A percentile compares a stretch with the other conserved stretches of the same genome.
phyloP scores from a whole-genome alignment of 805 yeast genomes.

The Ogataea naganishii region DNA sequence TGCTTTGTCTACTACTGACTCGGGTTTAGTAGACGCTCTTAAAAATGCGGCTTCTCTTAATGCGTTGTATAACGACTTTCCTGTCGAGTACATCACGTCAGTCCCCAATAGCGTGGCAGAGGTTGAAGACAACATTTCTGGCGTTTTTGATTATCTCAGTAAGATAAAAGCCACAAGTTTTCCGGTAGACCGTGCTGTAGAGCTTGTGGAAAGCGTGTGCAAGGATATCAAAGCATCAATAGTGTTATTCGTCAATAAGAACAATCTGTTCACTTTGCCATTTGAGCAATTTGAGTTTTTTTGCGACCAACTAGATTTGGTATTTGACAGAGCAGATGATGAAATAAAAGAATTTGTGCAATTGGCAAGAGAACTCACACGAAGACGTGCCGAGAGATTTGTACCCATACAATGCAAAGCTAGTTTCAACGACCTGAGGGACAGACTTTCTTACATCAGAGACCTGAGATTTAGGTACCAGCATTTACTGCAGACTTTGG shows the following conservation, averaged over 20 bases:
- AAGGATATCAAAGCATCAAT: conserved; percentile 43
- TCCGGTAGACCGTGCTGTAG: conserved; percentile 56
- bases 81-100: conserved; percentile 48
- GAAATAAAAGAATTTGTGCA: conserved; percentile 55
- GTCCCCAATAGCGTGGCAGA: conserved; percentile 35
- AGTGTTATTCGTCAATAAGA: conserved; percentile 24
- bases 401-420: conserved; percentile 54
- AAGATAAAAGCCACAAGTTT: conserved; percentile 50
- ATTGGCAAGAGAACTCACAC: conserved; percentile 61
- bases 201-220: conserved; percentile 58
- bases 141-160: conserved; percentile 54
- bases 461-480: conserved; percentile 47
- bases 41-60: conserved; percentile 46
- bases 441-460: conserved; percentile 32
- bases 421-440: conserved; percentile 28
- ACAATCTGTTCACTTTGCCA: conserved; percentile 35
- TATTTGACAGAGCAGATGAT: conserved; percentile 48
- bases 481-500: conserved; percentile 8
- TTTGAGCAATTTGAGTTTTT: conserved; percentile 29
- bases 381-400: conserved; percentile 67
- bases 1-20: conserved; percentile 61
- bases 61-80: conserved; percentile 60
- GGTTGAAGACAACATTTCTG: conserved; percentile 34
- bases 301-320: conserved; percentile 19
- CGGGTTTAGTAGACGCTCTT: conserved; percentile 51